Evolutionary conservation across 2,329 filamentous ascomycete genomes (phyloP), one percentile per base, ranked within the genome.

Genomic region (Conoideocrella luteorostrata): DNA sequence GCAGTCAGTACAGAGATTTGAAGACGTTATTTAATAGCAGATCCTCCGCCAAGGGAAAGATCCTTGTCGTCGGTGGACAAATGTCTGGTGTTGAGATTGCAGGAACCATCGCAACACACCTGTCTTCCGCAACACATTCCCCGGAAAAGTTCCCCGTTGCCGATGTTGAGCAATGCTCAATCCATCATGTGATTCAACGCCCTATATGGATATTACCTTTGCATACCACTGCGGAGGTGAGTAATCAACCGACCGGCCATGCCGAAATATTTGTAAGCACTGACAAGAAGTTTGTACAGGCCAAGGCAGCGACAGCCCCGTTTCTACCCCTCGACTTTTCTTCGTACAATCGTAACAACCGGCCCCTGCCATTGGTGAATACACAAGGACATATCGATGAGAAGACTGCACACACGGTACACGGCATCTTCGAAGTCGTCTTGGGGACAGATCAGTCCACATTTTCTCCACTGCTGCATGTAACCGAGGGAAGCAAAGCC

Each of bases 41-140:
- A 0, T 58, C 65, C 2, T 44, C 49, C 4, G 53, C 56, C 1
- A 69, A 70, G 1, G 75, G 77, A 15, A 86, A 82, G 55, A 79
- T 93, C 13, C 69, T 88, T 1, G 70, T 94, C 0, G 77, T 89
- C 1, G 88, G 88, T 1, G 87, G 86, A 0, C 86, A 89, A 54
- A 89, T 93, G 75, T 91, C 86, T 2, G 87, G 86, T 1, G 77
- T 86, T 5, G 88, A 94, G 65, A 83, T 84, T 39, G 83, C 86
- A 0, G 82, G 79, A 9, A 80, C 82, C 2, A 77, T 90, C 39
- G 86, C 85, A 10, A 71, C 79, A 4, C 80, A 89, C 49, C 61
- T 91, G 1, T 90, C 86, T 0, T 80, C 80, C 5, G 74, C 75
- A 3, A 61, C 64, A 11, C 68, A 84, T 57, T 74, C 77, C 0